Evolutionary conservation across 192 early-diverging fungal genomes (phyloP).

Genomic region (Lunasporangiospora selenospora): DNA sequence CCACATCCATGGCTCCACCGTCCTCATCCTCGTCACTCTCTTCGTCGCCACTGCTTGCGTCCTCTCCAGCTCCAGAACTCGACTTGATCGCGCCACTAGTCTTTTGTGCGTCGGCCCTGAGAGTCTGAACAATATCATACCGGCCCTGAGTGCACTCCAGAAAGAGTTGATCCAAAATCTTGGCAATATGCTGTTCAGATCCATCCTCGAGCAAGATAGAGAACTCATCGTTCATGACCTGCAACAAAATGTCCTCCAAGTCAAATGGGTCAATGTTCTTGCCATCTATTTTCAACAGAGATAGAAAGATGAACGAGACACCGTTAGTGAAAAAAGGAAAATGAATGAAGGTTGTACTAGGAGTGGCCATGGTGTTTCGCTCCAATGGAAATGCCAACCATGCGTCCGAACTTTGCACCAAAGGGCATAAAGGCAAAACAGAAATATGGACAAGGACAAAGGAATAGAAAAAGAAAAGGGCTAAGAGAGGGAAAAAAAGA

Average conservation of each 20-base stretch:
- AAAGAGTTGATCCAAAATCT: constrained; percentile 52
- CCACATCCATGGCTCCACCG: constrained; percentile 49
- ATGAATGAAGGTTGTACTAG: no score
- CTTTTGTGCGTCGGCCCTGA: constrained; percentile 42
- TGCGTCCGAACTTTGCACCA: no score
- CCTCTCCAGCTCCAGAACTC: constrained; percentile 16
- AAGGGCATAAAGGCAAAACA: no score
- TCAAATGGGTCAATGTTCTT: constrained; percentile 59
- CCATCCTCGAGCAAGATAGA: constrained; percentile 60
- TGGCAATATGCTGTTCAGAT: constrained; percentile 60
- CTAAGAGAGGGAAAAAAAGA: neutral
- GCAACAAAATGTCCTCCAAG: constrained; percentile 58
- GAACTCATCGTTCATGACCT: constrained; percentile 67
- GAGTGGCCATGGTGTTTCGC: no score
- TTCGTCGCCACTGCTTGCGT: constrained; percentile 26
- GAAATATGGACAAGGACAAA: no score
- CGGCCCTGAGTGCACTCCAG: constrained; percentile 54
- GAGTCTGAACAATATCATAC: constrained; percentile 39
- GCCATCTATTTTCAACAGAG: constrained; percentile 48
- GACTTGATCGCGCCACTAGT: constrained; percentile 26
- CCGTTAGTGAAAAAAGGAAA: no score
- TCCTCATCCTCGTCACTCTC: constrained; percentile 41
- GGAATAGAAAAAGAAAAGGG: neutral
- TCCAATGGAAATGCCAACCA: neutral
- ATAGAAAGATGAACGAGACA: no score